These are phyloP conservation scores for Neonothopanus nambi DNA, from an alignment of 1,284 basidiomycete genomes.

Conservation along the genomic window DNA sequence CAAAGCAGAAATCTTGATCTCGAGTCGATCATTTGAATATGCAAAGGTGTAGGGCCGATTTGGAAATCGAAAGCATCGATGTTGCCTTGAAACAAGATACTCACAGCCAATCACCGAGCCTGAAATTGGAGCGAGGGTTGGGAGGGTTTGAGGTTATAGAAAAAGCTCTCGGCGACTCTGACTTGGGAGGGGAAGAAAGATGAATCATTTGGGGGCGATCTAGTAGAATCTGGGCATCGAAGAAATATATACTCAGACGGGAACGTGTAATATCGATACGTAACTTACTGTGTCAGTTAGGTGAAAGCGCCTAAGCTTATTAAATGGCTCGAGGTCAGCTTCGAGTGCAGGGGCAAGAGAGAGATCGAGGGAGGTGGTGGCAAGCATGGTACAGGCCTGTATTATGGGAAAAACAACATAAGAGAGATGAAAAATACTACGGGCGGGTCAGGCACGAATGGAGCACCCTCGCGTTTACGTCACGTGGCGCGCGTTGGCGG, in stretches of 20 bases:
- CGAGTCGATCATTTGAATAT: slow-evolving; percentile 20
- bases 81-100: slow-evolving; percentile 30
- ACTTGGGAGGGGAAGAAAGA: slow-evolving; percentile 40
- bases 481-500: no score
- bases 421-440: no score
- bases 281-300: slow-evolving; percentile 25
- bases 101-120: slow-evolving; percentile 80
- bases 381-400: slow-evolving; percentile 57
- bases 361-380: slow-evolving; percentile 46
- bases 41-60: slow-evolving; percentile 15
- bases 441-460: no score
- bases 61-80: slow-evolving; percentile 12
- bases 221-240: not conserved
- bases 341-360: slow-evolving; percentile 56
- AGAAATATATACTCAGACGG: slow-evolving; percentile 5
- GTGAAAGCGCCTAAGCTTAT: slow-evolving; percentile 51
- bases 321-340: slow-evolving; percentile 57
- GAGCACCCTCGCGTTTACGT: no score
- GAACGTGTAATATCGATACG: slow-evolving; percentile 19
- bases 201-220: slow-evolving; percentile 23
- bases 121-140: slow-evolving; percentile 69
- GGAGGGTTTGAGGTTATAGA: slow-evolving; percentile 72
- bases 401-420: slow-evolving; percentile 11
- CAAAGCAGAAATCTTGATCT: slow-evolving; percentile 4
- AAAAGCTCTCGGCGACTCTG: slow-evolving; percentile 18